phyloP scores from a whole-genome alignment of 257 asterid genomes.

The Apocynum venetum region DNA sequence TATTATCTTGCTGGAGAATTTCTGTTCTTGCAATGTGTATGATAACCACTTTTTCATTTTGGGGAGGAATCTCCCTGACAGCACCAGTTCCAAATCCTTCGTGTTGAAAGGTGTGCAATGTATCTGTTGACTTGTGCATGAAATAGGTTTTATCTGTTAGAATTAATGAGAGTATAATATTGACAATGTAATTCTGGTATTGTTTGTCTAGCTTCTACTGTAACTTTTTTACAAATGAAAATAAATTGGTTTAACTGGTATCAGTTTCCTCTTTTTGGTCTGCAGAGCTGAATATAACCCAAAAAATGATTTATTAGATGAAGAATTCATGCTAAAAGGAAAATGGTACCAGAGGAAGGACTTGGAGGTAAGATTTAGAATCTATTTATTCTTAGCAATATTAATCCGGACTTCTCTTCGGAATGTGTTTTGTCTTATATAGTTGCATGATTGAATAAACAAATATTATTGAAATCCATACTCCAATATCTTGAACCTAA shows the following conservation, averaged over 20 bases:
- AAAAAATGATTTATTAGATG: slow-evolving; percentile 78
- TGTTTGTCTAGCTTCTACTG: neutral
- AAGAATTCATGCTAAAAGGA: slow-evolving; percentile 73
- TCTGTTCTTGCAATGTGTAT: neutral
- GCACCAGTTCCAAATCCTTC: neutral
- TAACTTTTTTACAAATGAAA: neutral
- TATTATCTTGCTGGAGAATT: neutral
- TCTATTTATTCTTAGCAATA: neutral
- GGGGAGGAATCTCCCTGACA: neutral
- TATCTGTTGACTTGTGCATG: neutral
- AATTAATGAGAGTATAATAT: neutral
- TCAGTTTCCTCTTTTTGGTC: slow-evolving; percentile 18
- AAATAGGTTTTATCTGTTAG: neutral
- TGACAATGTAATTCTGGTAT: neutral
- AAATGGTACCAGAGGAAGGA: slow-evolving; percentile 84
- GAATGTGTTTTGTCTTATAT: neutral
- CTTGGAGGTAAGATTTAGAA: slow-evolving; percentile 59
- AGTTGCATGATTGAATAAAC: neutral
- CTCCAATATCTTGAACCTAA: neutral
- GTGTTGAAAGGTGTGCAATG: neutral
- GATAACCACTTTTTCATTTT: neutral
- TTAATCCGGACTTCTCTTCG: neutral
- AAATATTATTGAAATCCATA: neutral
- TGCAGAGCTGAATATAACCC: slow-evolving; percentile 91
- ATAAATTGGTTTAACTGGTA: neutral